Conservation (phyloP, 208 protist genomes). For the Wallacemonas collosoma region DNA sequence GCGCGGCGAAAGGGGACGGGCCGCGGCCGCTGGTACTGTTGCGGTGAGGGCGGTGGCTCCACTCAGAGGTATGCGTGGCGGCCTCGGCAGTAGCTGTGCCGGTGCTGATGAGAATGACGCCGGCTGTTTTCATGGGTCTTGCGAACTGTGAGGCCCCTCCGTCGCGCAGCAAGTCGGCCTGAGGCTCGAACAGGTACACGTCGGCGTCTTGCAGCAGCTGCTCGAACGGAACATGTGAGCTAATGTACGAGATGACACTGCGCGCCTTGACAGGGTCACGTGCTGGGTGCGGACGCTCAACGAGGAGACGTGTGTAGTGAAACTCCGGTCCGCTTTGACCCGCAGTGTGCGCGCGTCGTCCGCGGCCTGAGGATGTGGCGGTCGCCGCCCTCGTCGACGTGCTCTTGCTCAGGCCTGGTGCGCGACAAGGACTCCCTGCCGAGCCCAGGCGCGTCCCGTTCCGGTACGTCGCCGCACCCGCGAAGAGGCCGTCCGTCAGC, state of each 20-base stretch:
- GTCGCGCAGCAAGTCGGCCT: background rate
- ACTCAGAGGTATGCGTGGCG: no score
- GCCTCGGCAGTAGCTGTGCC: background rate
- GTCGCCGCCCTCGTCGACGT: no score
- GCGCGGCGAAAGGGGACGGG: no score
- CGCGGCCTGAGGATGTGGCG: no score
- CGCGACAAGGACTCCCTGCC: no score
- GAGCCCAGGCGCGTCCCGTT: no score
- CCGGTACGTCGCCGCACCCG: no score
- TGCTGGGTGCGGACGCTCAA: background rate
- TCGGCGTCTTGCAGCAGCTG: conserved; percentile 9
- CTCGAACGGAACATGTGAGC: background rate
- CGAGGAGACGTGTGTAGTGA: conserved; percentile 10
- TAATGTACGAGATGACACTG: background rate
- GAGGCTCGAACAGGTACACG: background rate
- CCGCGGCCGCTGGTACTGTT: no score
- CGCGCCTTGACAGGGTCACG: background rate
- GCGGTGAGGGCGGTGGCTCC: no score
- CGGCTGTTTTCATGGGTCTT: background rate
- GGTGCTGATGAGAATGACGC: background rate
- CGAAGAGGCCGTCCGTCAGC: no score
- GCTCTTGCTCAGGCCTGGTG: no score
- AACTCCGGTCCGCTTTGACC: background rate
- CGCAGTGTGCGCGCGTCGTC: no score
- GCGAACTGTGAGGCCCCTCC: background rate